Conservation (phyloP, 305 asterid genomes). For the Solanum hybrid region DNA sequence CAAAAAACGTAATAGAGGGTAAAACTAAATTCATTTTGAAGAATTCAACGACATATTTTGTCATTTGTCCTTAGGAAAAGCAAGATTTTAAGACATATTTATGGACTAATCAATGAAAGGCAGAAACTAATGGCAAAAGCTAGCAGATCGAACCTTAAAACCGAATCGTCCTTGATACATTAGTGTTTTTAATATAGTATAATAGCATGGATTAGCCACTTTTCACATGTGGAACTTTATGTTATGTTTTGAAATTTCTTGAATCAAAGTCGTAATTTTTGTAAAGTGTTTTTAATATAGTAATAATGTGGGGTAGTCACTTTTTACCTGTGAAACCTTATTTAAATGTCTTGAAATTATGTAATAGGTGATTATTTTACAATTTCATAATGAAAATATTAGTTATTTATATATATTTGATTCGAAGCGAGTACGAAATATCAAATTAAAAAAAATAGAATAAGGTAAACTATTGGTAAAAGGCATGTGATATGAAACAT, state of each 20-base stretch:
- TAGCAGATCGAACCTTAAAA: not conserved
- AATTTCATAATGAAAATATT: not conserved
- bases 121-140: not conserved
- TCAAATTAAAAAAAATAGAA: no score
- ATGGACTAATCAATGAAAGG: not conserved
- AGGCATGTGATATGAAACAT: not conserved
- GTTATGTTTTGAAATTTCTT: not conserved
- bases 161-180: not conserved
- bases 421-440: not conserved
- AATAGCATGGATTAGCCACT: not conserved
- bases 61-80: not conserved
- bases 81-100: not conserved
- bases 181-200: not conserved
- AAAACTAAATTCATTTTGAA: not conserved
- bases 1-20: not conserved
- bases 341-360: not conserved
- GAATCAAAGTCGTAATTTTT: not conserved
- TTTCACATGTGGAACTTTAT: not conserved
- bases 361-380: not conserved
- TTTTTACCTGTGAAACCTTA: not conserved
- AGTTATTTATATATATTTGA: not conserved
- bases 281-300: not conserved
- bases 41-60: not conserved
- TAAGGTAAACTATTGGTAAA: not conserved
- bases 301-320: not conserved